Conservation (phyloP, 208 protist genomes). For the Lotmaria passim region DNA sequence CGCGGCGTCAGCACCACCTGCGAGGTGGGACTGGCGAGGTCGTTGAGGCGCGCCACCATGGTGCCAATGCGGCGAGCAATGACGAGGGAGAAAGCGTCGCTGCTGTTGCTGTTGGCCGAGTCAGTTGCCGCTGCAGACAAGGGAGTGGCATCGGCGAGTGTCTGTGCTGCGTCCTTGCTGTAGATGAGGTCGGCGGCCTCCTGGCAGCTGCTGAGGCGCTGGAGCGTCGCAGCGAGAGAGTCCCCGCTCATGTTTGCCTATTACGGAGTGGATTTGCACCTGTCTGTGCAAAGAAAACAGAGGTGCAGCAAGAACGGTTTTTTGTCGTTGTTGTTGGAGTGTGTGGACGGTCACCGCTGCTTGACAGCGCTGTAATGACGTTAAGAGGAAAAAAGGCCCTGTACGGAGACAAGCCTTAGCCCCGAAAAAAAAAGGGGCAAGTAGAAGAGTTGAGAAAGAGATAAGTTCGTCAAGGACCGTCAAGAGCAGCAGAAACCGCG, state of each 20-base stretch:
- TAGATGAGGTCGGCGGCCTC: slow-evolving; percentile 33
- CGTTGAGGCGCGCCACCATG: slow-evolving; percentile 51
- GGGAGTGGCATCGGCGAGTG: neutral
- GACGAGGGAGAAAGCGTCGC: slow-evolving; percentile 19
- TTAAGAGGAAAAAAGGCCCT: too few relatives aligned
- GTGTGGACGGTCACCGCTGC: too few relatives aligned
- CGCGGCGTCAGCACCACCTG: slow-evolving; percentile 48
- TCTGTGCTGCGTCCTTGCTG: slow-evolving; percentile 15
- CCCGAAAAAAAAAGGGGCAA: neutral
- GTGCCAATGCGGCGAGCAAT: slow-evolving; percentile 59
- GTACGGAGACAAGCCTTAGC: too few relatives aligned
- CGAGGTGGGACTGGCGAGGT: slow-evolving; percentile 35
- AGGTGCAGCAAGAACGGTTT: too few relatives aligned
- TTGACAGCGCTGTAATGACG: too few relatives aligned
- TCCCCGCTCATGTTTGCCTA: slow-evolving; percentile 5
- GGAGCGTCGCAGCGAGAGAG: slow-evolving; percentile 9
- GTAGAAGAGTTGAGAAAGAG: neutral
- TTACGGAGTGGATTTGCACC: neutral
- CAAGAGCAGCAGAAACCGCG: neutral
- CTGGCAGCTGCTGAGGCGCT: slow-evolving; percentile 17
- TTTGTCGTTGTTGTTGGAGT: too few relatives aligned
- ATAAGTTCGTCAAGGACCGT: neutral
- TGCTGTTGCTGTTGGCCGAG: too few relatives aligned
- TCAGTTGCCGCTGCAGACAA: too few relatives aligned
- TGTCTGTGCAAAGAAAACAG: neutral